Conservation (phyloP, 106 monocot genomes). For the Apostasia ramifera region DNA sequence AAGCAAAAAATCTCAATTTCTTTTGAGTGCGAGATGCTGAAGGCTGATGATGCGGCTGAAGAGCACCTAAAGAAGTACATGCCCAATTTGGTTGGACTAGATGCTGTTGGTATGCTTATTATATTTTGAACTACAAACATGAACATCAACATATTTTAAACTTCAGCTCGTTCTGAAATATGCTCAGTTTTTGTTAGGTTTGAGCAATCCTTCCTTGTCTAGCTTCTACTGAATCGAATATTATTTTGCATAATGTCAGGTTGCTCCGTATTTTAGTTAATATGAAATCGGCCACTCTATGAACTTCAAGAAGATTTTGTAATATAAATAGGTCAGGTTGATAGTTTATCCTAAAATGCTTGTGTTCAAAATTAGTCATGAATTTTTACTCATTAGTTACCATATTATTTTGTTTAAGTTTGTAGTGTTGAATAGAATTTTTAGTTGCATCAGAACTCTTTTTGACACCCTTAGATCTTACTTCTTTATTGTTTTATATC, state of each 20-base stretch:
- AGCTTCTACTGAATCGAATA: neutral
- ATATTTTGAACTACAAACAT: neutral
- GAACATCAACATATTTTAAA: neutral
- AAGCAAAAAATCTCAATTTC: slow-evolving; percentile 52
- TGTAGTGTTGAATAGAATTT: neutral
- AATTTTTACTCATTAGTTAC: no score
- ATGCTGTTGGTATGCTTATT: slow-evolving; percentile 63
- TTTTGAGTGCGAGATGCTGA: slow-evolving; percentile 83
- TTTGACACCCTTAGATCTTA: neutral
- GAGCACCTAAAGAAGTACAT: slow-evolving; percentile 85
- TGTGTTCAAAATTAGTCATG: no score
- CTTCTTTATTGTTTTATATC: neutral
- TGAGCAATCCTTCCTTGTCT: no score
- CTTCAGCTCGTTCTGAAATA: no score
- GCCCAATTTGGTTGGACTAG: slow-evolving; percentile 70
- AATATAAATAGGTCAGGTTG: neutral
- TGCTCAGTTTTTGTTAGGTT: no score
- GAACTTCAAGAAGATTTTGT: neutral
- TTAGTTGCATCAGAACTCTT: neutral
- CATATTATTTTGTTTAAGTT: neutral
- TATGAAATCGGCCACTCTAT: no score
- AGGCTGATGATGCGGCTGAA: slow-evolving; percentile 77
- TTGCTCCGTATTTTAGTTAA: no score
- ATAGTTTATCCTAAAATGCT: no score
- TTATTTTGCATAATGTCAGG: neutral